Conservation (phyloP, 768 basidiomycete species). For the Tulasnella sp. region DNA sequence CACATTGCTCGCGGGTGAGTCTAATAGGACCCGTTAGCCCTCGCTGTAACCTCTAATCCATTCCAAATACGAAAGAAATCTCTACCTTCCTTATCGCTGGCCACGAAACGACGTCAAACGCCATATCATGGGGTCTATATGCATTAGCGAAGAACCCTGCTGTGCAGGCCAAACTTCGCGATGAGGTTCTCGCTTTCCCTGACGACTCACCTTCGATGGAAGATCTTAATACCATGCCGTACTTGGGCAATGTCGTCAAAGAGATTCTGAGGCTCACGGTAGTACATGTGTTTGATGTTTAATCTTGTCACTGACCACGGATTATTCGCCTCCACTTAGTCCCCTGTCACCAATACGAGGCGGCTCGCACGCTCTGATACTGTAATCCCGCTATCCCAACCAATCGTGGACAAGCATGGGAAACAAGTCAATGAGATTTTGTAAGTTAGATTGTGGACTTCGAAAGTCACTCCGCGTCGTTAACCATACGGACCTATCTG, state of each 20-base stretch:
- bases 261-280: slow-evolving; percentile 13
- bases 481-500: too few relatives aligned
- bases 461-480: too few relatives aligned
- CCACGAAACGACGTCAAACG: slow-evolving; percentile 39
- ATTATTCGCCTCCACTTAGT: neutral
- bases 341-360: neutral
- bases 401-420: slow-evolving; percentile 6
- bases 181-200: slow-evolving; percentile 22
- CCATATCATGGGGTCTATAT: slow-evolving; percentile 6
- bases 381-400: slow-evolving; percentile 10
- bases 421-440: neutral
- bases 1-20: slow-evolving; percentile 49
- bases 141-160: slow-evolving; percentile 32
- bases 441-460: neutral
- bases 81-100: slow-evolving; percentile 53
- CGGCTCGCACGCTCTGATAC: slow-evolving; percentile 8
- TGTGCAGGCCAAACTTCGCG: slow-evolving; percentile 45
- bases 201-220: slow-evolving; percentile 20
- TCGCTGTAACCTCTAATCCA: neutral
- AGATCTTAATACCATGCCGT: slow-evolving; percentile 24
- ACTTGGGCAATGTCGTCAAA: slow-evolving; percentile 25
- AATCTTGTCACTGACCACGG: too few relatives aligned
- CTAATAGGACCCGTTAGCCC: neutral
- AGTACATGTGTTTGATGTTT: slow-evolving; percentile 13
- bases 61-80: slow-evolving; percentile 35